These are phyloP conservation scores for Peniophora sp. DNA, from an alignment of 1,284 basidiomycete species.

Conservation along the genomic window DNA sequence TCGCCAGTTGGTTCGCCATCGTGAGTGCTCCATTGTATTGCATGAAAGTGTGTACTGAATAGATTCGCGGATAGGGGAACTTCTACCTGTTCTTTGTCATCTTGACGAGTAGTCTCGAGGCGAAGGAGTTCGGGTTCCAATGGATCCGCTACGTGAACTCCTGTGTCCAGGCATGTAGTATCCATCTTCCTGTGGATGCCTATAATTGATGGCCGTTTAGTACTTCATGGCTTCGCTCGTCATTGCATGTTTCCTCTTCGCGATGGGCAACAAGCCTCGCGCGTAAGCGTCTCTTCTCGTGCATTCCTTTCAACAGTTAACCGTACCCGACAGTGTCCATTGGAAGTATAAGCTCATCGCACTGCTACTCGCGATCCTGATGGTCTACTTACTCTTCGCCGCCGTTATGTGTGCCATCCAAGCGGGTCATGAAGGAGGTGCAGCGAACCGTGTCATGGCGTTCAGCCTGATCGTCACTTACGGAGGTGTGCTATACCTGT, in stretches of 20 bases:
- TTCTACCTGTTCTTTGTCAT: conserved; percentile 97
- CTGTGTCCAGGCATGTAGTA: conserved; percentile 57
- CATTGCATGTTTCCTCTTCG: conserved; percentile 69
- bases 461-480: conserved; percentile 84
- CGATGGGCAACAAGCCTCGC: conserved; percentile 93
- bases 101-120: conserved; percentile 83
- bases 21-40: conserved; percentile 54
- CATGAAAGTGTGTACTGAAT: too few species aligned
- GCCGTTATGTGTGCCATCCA: conserved; percentile 71
- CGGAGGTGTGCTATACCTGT: conserved; percentile 60
- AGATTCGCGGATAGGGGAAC: conserved; percentile 60
- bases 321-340: conserved; percentile 42
- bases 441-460: conserved; percentile 68
- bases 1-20: conserved; percentile 91
- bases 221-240: conserved; percentile 66
- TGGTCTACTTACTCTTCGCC: conserved; percentile 74
- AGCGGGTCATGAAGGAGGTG: conserved; percentile 56
- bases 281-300: conserved; percentile 16
- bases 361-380: conserved; percentile 71
- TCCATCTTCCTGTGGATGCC: background rate
- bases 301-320: background rate
- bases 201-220: conserved; percentile 30
- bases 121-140: conserved; percentile 58
- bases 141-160: conserved; percentile 77
- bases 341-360: conserved; percentile 85